Evolutionary conservation across 2,329 filamentous ascomycete species (phyloP).

Genomic region (Thielaviopsis euricoi): DNA sequence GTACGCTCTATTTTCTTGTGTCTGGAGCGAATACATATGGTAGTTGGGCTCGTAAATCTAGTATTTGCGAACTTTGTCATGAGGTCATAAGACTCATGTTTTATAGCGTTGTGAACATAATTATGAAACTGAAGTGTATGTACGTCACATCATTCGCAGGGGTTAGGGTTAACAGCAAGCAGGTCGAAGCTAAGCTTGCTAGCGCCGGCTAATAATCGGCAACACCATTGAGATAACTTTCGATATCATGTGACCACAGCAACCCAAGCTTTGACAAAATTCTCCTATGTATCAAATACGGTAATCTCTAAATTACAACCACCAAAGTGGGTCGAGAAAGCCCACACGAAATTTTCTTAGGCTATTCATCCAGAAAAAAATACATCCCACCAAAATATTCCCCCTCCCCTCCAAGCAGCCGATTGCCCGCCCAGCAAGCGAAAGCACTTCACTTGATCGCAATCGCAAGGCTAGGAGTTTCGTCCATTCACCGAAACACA

Average conservation of each 20-base stretch:
- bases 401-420: conserved; percentile 2
- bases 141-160: background rate
- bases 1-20: too few species aligned
- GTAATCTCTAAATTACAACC: background rate
- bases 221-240: background rate
- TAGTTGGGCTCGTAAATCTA: too few species aligned
- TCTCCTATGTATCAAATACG: background rate
- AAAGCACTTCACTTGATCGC: conserved; percentile 8
- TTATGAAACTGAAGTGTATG: too few species aligned
- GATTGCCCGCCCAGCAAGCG: conserved; percentile 5
- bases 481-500: background rate
- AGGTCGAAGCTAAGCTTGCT: background rate
- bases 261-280: background rate
- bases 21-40: too few species aligned
- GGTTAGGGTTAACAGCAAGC: background rate
- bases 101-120: too few species aligned
- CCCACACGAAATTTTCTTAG: conserved; percentile 9
- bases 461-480: conserved; percentile 4
- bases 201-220: background rate
- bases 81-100: too few species aligned
- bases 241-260: background rate
- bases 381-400: conserved; percentile 9
- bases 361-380: conserved; percentile 4
- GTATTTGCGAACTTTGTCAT: too few species aligned
- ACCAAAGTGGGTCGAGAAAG: conserved; percentile 3